phyloP scores from a whole-genome alignment of 768 basidiomycete genomes.

The Pleurotus salmoneostramineus region DNA sequence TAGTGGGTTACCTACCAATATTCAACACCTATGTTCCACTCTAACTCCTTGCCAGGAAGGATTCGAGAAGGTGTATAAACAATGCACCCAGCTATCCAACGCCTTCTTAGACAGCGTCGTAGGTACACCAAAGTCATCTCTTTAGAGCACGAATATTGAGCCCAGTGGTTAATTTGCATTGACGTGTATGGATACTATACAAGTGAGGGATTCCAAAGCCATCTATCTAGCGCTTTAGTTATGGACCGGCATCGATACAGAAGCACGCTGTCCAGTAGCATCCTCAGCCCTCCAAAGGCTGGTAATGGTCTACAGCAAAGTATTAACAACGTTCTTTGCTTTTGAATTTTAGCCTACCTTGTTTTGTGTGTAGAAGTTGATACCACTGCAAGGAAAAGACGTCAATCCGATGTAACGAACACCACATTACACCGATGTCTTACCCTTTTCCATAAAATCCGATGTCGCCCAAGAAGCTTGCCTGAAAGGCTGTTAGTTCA shows the following conservation, averaged over 20 bases:
- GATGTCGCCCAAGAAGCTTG: slow-evolving; percentile 79
- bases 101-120: slow-evolving; percentile 74
- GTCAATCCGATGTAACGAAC: background rate
- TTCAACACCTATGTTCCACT: background rate
- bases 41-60: slow-evolving; percentile 37
- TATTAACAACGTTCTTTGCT: background rate
- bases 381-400: slow-evolving; percentile 45
- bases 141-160: background rate
- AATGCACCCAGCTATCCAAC: slow-evolving; percentile 69
- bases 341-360: slow-evolving; percentile 46
- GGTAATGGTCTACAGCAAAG: slow-evolving; percentile 69
- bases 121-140: slow-evolving; percentile 20
- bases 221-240: slow-evolving; percentile 31
- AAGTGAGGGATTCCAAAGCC: background rate
- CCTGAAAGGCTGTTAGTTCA: slow-evolving; percentile 26
- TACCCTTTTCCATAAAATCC: slow-evolving; percentile 90
- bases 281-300: slow-evolving; percentile 91
- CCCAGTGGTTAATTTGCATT: background rate
- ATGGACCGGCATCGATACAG: slow-evolving; percentile 85
- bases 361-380: slow-evolving; percentile 96
- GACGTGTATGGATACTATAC: background rate
- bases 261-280: slow-evolving; percentile 72
- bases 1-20: slow-evolving; percentile 32
- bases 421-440: slow-evolving; percentile 8
- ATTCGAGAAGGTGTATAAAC: slow-evolving; percentile 76